Conservation (phyloP, 2,329 filamentous ascomycete species). For the Tolypocladium endophyticum region DNA sequence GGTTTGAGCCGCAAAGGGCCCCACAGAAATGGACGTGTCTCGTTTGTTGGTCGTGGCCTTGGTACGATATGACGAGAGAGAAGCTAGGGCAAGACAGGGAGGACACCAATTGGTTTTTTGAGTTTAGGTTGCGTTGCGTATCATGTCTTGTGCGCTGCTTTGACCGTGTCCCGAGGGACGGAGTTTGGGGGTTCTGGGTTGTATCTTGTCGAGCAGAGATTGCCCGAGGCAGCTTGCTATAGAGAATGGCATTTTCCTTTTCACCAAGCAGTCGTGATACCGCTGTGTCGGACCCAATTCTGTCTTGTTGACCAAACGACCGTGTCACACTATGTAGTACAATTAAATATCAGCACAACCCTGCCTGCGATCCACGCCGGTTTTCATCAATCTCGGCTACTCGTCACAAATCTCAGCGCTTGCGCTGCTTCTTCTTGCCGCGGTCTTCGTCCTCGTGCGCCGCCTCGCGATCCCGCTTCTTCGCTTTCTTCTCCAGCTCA, state of each 20-base stretch:
- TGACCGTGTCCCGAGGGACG: neutral
- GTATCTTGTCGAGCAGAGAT: neutral
- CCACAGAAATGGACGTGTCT: neutral
- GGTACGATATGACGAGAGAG: neutral
- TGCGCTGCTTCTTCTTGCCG: conserved; percentile 43
- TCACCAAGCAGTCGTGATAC: neutral
- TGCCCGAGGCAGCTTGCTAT: neutral
- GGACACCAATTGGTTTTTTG: neutral
- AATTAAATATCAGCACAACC: neutral
- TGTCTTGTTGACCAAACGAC: neutral
- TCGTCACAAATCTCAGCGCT: conserved; percentile 15
- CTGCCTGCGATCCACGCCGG: too few relatives aligned
- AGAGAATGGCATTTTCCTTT: neutral
- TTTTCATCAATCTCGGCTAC: neutral
- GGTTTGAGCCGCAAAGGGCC: neutral
- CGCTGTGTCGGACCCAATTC: neutral
- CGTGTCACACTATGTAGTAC: neutral
- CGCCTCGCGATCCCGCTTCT: conserved; percentile 66
- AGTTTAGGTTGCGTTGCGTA: neutral
- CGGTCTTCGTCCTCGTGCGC: conserved; percentile 48
- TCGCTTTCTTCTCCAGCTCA: conserved; percentile 83
- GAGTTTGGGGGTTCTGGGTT: neutral
- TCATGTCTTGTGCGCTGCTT: neutral
- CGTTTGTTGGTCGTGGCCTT: neutral
- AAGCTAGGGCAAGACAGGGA: neutral